phyloP scores from a whole-genome alignment of 176 grass and related monocot genomes.

The Oryza officinalis region DNA sequence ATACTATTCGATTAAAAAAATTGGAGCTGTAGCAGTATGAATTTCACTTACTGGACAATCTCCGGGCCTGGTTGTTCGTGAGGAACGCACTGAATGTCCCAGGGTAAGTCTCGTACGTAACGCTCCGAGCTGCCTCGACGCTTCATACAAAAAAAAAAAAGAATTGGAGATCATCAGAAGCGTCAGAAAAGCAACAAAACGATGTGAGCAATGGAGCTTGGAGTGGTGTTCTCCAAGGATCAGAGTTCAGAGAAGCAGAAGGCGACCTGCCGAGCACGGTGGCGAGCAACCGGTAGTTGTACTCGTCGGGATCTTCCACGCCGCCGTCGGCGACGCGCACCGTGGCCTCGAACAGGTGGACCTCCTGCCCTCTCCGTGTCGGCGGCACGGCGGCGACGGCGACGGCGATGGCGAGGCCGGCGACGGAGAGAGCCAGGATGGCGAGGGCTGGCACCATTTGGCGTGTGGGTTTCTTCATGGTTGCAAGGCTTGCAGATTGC shows the following conservation, averaged over 20 bases:
- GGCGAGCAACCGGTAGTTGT: slow-evolving; percentile 42
- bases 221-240: neutral
- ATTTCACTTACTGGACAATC: slow-evolving; percentile 39
- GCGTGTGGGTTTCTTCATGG: slow-evolving; percentile 21
- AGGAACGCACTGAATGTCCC: slow-evolving; percentile 39
- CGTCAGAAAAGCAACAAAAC: slow-evolving; percentile 1
- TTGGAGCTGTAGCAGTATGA: neutral
- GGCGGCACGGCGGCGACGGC: neutral
- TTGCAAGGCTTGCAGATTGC: neutral
- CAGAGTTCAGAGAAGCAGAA: no score
- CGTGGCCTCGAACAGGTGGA: slow-evolving; percentile 43
- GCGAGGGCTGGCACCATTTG: neutral
- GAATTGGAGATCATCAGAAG: neutral
- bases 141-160: neutral
- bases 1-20: neutral
- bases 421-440: slow-evolving; percentile 23
- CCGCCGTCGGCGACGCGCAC: slow-evolving; percentile 13
- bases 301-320: slow-evolving; percentile 22
- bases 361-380: slow-evolving; percentile 18
- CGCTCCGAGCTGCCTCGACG: slow-evolving; percentile 42
- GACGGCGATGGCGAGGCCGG: neutral
- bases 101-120: slow-evolving; percentile 26
- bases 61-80: slow-evolving; percentile 53
- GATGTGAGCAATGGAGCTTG: no score
- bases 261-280: slow-evolving; percentile 40